Evolutionary conservation across 306 rosid species (phyloP).

Genomic region (Chamaecrista fasciculata): DNA sequence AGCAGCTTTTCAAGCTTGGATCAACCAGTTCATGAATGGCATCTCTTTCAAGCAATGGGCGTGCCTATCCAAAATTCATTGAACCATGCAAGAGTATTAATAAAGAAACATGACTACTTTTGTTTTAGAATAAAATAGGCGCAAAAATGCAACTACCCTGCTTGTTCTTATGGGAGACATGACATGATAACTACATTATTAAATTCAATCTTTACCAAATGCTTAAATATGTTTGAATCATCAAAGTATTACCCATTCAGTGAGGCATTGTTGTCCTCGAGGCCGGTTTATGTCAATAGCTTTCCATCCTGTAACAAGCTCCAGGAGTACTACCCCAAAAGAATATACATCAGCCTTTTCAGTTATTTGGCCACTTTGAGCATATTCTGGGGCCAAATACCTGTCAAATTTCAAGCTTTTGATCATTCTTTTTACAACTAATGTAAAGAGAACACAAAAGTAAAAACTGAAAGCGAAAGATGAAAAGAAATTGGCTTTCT

Average conservation of each 20-base stretch:
- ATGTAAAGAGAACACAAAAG: neutral
- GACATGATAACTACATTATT: neutral
- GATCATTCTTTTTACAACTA: constrained; percentile 10
- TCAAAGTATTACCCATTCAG: constrained; percentile 74
- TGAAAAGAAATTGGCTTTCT: neutral
- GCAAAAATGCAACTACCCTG: neutral
- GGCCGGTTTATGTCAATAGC: constrained; percentile 80
- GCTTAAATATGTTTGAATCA: neutral
- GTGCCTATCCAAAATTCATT: constrained; percentile 58
- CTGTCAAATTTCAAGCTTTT: constrained; percentile 34
- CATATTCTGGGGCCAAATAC: constrained; percentile 97
- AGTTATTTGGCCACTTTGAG: constrained; percentile 94
- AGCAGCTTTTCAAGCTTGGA: constrained; percentile 58
- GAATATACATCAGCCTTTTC: constrained; percentile 98
- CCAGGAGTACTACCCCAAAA: constrained; percentile 83
- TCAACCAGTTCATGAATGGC: constrained; percentile 61
- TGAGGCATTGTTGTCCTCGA: constrained; percentile 91
- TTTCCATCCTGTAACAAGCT: constrained; percentile 89
- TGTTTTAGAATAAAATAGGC: neutral
- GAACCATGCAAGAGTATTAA: constrained; percentile 22
- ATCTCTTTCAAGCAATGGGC: constrained; percentile 65
- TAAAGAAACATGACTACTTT: neutral
- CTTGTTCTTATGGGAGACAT: neutral
- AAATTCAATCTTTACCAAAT: neutral
- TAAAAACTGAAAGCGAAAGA: neutral